Evolutionary conservation across 306 rosid genomes (phyloP).

Genomic region (Coriaria nepalensis): DNA sequence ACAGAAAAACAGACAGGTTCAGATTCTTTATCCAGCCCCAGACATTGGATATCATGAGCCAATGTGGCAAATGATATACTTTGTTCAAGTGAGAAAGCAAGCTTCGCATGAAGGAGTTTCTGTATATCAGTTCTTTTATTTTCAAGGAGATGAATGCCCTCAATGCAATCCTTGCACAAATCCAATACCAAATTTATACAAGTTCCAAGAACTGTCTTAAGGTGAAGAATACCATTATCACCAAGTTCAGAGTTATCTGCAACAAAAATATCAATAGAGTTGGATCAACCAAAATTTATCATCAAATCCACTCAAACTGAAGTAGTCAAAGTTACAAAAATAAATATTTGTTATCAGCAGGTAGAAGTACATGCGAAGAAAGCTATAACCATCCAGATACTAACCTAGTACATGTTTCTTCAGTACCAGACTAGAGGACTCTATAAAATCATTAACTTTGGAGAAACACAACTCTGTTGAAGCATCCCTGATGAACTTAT

Average conservation of each 20-base stretch:
- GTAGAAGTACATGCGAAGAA: neutral
- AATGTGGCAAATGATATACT: conserved; percentile 48
- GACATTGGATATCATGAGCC: conserved; percentile 34
- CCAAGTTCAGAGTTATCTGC: conserved; percentile 48
- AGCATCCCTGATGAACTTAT: conserved; percentile 52
- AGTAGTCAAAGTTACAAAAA: neutral
- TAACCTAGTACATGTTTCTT: conserved; percentile 50
- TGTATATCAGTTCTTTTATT: conserved; percentile 28
- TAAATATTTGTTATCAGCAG: neutral
- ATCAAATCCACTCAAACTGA: neutral
- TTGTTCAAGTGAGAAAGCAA: conserved; percentile 76
- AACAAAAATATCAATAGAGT: conserved; percentile 14
- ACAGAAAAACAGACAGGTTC: conserved; percentile 22
- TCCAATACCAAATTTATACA: conserved; percentile 44
- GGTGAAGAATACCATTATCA: conserved; percentile 29
- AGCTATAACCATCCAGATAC: conserved; percentile 12
- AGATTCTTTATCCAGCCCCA: conserved; percentile 26
- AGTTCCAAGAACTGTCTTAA: conserved; percentile 46
- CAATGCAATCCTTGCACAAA: conserved; percentile 51
- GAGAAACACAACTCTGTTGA: conserved; percentile 50
- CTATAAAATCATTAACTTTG: conserved; percentile 47
- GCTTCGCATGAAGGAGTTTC: conserved; percentile 52
- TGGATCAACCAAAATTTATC: conserved; percentile 7
- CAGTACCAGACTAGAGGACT: conserved; percentile 35
- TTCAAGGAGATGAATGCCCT: conserved; percentile 47